Evolutionary conservation across 2,329 filamentous ascomycete genomes (phyloP), one percentile per base, ranked within the genome.

Genomic region (Sordariomycetes sp.): DNA sequence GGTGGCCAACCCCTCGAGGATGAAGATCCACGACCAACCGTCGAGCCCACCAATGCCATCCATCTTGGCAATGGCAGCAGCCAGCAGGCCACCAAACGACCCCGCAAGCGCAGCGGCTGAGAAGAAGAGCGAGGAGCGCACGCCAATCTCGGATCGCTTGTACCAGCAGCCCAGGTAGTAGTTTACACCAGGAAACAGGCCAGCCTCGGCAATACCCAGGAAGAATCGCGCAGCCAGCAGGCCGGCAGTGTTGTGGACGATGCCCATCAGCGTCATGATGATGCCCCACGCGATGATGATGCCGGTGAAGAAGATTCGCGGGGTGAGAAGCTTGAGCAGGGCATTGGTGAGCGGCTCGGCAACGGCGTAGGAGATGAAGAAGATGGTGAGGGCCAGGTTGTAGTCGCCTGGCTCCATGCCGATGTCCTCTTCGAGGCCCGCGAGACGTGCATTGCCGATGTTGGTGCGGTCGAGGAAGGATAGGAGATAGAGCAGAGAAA

Each of bases 161-260:
- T 88, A 92, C 83, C 83, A 90, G 49, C 80, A 86, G 0, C 75
- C 81, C 0, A 88, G 66, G 47, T 86, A 86, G 60, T 76, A 56
- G 59, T 75, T 58, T 50, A 83, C 70, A 2, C 77, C 79, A 0
- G 75, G 77, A 44, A 77, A 80, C 0, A 83, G 56, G 2, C 79
- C 79, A 1, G 79, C 70, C 52, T 86, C 80, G 5, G 67, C 71
- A n/a, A 83, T 51, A 11, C 80, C 79, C 1, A 84, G 63, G 34
- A 70, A 64, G 44, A 81, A 71, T 23, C 70, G 66, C 2, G 69
- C 58, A 1, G 55, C 54, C 3, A 71, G 48, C 6, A 72, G 54
- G 1, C 67, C 67, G 4, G 56, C 48, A 20, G 62, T 70, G 38
- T 59, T 66, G 20, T 53, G 51, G 0, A 72, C 68, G n/a, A 71